phyloP scores from a whole-genome alignment of 257 asterid genomes.

The Thymus mandschuricus region DNA sequence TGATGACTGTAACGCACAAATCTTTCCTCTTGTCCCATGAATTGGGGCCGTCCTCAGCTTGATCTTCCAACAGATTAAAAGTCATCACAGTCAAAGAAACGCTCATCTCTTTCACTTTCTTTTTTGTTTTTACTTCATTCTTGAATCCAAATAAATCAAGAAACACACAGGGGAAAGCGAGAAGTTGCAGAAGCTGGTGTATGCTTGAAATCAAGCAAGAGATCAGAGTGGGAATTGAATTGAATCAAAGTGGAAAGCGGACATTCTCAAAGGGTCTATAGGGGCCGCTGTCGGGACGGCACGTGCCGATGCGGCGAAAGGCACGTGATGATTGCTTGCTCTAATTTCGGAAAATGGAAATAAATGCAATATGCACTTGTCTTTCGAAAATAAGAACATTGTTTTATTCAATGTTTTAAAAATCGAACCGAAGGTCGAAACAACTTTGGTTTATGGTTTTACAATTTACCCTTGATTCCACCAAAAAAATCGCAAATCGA shows the following conservation, averaged over 20 bases:
- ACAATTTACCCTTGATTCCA: too few species aligned
- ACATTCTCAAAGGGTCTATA: neutral
- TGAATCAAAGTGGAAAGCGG: conserved; percentile 21
- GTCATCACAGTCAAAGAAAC: conserved; percentile 88
- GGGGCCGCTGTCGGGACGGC: conserved; percentile 34
- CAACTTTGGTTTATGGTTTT: too few species aligned
- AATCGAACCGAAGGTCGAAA: too few species aligned
- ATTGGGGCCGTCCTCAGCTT: conserved; percentile 74
- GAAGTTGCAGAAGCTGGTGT: conserved; percentile 3
- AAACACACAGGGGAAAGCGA: conserved; percentile 9
- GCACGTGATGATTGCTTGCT: conserved; percentile 33
- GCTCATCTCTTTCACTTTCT: conserved; percentile 57
- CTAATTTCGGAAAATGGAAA: neutral
- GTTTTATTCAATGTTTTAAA: too few species aligned
- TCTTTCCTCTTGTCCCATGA: conserved; percentile 97
- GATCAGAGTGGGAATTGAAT: conserved; percentile 26
- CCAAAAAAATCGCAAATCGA: too few species aligned
- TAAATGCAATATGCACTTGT: too few species aligned
- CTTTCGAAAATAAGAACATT: too few species aligned
- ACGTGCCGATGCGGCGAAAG: conserved; percentile 32
- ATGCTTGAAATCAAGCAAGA: conserved; percentile 17
- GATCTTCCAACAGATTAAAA: conserved; percentile 95
- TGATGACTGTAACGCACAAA: conserved; percentile 82
- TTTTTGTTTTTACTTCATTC: conserved; percentile 27
- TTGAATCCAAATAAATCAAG: conserved; percentile 11